Evolutionary conservation across 495 filamentous ascomycete genomes (phyloP).

Genomic region (Penicillium robsamsonii): DNA sequence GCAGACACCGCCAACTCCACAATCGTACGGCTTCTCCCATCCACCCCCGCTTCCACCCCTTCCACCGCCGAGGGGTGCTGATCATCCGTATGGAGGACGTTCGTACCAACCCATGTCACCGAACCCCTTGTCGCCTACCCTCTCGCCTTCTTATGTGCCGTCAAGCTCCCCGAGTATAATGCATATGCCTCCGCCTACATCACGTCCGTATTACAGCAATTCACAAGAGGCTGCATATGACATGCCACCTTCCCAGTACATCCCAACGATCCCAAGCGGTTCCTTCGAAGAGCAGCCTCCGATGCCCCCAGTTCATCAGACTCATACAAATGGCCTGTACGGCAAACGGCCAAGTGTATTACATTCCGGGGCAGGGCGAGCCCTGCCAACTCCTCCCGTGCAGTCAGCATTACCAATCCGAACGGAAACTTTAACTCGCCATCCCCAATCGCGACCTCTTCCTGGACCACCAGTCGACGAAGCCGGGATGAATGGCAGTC

Average conservation of each 20-base stretch:
- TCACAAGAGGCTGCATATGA: conserved; percentile 29
- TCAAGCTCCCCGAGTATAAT: conserved; percentile 24
- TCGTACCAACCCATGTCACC: conserved; percentile 28
- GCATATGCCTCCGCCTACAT: conserved; percentile 21
- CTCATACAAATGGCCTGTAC: conserved; percentile 29
- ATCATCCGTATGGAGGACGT: conserved; percentile 48
- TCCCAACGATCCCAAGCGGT: conserved; percentile 25
- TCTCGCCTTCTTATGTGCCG: conserved; percentile 23
- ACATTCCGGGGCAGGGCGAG: conserved; percentile 38
- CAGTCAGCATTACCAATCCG: conserved; percentile 51
- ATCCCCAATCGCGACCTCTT: conserved; percentile 60
- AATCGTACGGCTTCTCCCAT: conserved; percentile 35
- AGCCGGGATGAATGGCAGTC: conserved; percentile 16
- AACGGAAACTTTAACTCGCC: conserved; percentile 52
- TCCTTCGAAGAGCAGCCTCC: conserved; percentile 45
- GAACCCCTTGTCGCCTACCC: conserved; percentile 4
- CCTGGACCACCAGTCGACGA: conserved; percentile 57
- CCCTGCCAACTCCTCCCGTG: conserved; percentile 38
- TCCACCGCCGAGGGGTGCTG: conserved; percentile 48
- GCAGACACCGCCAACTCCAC: conserved; percentile 35
- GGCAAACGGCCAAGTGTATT: conserved; percentile 34
- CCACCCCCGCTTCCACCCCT: conserved; percentile 41
- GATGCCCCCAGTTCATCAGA: conserved; percentile 46
- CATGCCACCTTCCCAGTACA: conserved; percentile 30
- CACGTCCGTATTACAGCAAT: conserved; percentile 29